Evolutionary conservation across 768 basidiomycete species (phyloP).

Genomic region (Pleurotus djamor): DNA sequence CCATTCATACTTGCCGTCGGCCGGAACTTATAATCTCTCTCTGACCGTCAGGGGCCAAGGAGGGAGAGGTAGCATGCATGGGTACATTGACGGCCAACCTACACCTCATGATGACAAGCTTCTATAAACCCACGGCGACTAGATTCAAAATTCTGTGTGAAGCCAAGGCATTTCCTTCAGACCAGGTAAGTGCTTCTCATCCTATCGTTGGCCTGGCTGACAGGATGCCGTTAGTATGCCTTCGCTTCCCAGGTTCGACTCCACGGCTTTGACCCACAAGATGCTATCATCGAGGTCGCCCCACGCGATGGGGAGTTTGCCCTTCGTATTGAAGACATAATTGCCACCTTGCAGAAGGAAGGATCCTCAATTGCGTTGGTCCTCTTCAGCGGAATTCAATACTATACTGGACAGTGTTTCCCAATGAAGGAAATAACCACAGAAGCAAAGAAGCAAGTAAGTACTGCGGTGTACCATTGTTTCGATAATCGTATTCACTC

Average conservation of each 20-base stretch:
- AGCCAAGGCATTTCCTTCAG: slow-evolving; percentile 92
- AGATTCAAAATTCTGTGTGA: slow-evolving; percentile 96
- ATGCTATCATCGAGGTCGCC: slow-evolving; percentile 73
- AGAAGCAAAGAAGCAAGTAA: slow-evolving; percentile 81
- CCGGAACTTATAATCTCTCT: slow-evolving; percentile 15
- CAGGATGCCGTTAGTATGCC: slow-evolving; percentile 67
- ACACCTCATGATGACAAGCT: slow-evolving; percentile 91
- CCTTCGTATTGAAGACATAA: slow-evolving; percentile 87
- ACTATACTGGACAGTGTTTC: slow-evolving; percentile 96
- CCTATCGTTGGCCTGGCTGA: slow-evolving; percentile 4
- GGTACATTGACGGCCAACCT: slow-evolving; percentile 93
- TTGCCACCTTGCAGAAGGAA: slow-evolving; percentile 68
- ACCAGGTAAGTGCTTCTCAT: slow-evolving; percentile 62
- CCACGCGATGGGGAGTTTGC: slow-evolving; percentile 84
- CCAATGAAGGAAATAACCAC: slow-evolving; percentile 82
- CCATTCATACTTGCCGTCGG: slow-evolving; percentile 1
- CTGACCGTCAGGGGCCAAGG: slow-evolving; percentile 65
- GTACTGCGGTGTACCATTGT: neutral
- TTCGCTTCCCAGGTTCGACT: slow-evolving; percentile 87
- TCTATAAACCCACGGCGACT: slow-evolving; percentile 84
- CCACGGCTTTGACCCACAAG: slow-evolving; percentile 74
- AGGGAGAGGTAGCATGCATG: slow-evolving; percentile 94
- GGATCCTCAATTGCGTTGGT: slow-evolving; percentile 84
- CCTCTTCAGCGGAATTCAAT: slow-evolving; percentile 92
- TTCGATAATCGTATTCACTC: slow-evolving; percentile 11